Evolutionary conservation across 148 eudicot genomes (phyloP).

Genomic region (Fallopia convolvulus): DNA sequence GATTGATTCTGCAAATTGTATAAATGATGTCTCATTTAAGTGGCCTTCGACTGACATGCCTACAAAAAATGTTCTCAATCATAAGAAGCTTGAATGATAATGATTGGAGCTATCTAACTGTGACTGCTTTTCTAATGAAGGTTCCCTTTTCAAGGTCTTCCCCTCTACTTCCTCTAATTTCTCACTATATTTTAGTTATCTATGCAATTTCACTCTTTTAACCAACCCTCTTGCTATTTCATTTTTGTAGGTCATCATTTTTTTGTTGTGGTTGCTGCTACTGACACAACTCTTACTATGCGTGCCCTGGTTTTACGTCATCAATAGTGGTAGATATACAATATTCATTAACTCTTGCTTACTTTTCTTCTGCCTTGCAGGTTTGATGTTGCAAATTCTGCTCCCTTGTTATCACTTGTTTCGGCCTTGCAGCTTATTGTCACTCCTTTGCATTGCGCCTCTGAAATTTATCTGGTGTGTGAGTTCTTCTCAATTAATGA

Average conservation of each 20-base stretch:
- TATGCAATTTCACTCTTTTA: background rate
- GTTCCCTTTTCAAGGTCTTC: constrained; percentile 51
- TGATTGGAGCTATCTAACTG: constrained; percentile 97
- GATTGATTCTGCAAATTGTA: constrained; percentile 19
- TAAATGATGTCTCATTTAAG: constrained; percentile 49
- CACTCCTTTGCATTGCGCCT: constrained; percentile 35
- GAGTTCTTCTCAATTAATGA: background rate
- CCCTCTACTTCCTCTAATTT: background rate
- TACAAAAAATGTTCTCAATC: constrained; percentile 30
- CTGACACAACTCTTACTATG: constrained; percentile 86
- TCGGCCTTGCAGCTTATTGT: constrained; percentile 72
- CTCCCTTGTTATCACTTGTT: constrained; percentile 71
- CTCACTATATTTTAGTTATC: background rate
- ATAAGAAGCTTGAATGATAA: constrained; percentile 45
- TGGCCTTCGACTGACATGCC: constrained; percentile 96
- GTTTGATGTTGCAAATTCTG: constrained; percentile 87
- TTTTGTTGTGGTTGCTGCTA: constrained; percentile 81
- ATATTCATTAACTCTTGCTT: constrained; percentile 11
- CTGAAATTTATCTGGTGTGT: constrained; percentile 33
- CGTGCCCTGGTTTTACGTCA: constrained; percentile 88
- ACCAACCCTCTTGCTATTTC: constrained; percentile 11
- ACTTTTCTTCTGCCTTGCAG: constrained; percentile 34
- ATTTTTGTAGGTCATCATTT: constrained; percentile 65
- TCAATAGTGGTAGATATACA: constrained; percentile 60
- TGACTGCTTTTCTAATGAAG: constrained; percentile 82